Conservation (phyloP, 805 yeast species). For the Sungouiella blattae region DNA sequence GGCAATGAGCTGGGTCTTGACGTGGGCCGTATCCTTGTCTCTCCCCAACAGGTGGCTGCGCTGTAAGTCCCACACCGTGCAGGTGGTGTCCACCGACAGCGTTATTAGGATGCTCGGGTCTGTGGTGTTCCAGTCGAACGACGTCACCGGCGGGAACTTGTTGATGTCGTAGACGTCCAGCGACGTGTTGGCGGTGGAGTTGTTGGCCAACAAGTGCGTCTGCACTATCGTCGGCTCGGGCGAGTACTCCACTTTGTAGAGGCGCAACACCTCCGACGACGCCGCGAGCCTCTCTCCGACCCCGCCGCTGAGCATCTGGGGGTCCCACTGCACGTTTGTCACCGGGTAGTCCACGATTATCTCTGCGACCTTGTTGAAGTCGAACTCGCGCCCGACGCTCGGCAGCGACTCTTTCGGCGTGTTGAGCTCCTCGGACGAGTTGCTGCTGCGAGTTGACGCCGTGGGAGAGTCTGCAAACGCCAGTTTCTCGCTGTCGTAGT, state of each 20-base stretch:
- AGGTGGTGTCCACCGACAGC: slow-evolving; percentile 90
- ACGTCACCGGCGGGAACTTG: slow-evolving; percentile 82
- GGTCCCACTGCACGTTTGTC: slow-evolving; percentile 73
- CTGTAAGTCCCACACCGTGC: slow-evolving; percentile 89
- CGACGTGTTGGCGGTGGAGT: slow-evolving; percentile 33
- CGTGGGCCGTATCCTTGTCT: slow-evolving; percentile 49
- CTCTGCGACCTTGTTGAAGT: slow-evolving; percentile 50
- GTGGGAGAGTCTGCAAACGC: slow-evolving; percentile 1
- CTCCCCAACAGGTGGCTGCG: slow-evolving; percentile 20
- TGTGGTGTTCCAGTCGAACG: slow-evolving; percentile 85
- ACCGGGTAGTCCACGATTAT: slow-evolving; percentile 61
- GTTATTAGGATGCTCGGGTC: slow-evolving; percentile 75
- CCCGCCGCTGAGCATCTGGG: slow-evolving; percentile 36
- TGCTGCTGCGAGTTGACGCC: not conserved
- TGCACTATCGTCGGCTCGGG: slow-evolving; percentile 36
- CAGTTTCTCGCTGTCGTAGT: slow-evolving; percentile 11
- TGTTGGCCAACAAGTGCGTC: slow-evolving; percentile 40
- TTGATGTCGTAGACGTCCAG: slow-evolving; percentile 43
- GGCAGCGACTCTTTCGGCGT: slow-evolving; percentile 3
- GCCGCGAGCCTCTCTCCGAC: slow-evolving; percentile 53
- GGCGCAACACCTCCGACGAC: slow-evolving; percentile 65
- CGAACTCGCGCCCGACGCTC: slow-evolving; percentile 22
- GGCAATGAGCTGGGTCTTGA: slow-evolving; percentile 91
- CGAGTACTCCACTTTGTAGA: slow-evolving; percentile 53
- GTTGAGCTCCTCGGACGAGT: slow-evolving; percentile 1